Evolutionary conservation across 345 rosid species (phyloP).

Genomic region (Citropsis articulata): DNA sequence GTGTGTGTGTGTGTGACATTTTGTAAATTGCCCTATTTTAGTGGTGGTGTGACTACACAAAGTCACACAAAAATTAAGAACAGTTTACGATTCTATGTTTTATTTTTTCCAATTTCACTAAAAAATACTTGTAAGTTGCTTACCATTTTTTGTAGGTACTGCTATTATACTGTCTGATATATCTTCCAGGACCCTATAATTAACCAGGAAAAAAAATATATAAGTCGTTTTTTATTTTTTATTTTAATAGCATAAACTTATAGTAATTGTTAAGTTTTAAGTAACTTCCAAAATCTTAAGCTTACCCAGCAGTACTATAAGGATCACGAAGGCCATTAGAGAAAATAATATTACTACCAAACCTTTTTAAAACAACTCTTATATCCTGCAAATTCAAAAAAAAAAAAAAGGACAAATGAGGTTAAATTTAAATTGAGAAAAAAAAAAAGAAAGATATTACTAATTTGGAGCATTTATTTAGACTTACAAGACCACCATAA

Average conservation of each 20-base stretch:
- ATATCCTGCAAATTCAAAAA: slow-evolving; percentile 10
- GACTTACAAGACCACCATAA: slow-evolving; percentile 17
- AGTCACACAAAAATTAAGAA: too few relatives aligned
- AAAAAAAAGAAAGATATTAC: neutral
- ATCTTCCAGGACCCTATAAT: slow-evolving; percentile 19
- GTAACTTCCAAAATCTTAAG: neutral
- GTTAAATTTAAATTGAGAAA: too few relatives aligned
- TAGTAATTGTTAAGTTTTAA: neutral
- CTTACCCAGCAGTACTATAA: slow-evolving; percentile 28
- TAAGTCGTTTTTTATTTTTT: rapidly evolving
- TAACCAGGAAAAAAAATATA: neutral
- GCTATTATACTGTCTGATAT: slow-evolving; percentile 21
- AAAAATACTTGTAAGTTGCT: neutral
- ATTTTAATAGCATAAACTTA: neutral
- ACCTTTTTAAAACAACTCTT: slow-evolving; percentile 17
- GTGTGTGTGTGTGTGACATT: too few relatives aligned
- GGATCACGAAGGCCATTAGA: slow-evolving; percentile 32
- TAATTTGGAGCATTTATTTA: neutral
- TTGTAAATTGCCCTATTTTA: too few relatives aligned
- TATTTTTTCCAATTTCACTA: too few relatives aligned
- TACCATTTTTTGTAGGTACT: neutral
- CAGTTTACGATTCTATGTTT: too few relatives aligned
- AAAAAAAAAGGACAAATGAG: neutral
- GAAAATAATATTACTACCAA: slow-evolving; percentile 31
- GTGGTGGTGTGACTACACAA: too few relatives aligned